phyloP scores from a whole-genome alignment of 129 eudicot genomes.

The Centella asiatica region DNA sequence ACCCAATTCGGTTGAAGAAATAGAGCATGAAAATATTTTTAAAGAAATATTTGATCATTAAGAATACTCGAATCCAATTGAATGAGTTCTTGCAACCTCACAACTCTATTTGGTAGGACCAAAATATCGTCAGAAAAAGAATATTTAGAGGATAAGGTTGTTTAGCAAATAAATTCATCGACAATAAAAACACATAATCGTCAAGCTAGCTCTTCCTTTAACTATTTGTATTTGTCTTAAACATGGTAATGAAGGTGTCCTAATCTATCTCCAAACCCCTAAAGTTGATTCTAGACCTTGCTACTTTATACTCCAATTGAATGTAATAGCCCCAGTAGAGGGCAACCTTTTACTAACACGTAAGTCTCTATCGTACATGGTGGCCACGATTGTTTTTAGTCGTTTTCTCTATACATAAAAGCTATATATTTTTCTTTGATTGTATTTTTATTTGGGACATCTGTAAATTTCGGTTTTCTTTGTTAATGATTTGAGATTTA shows the following conservation, averaged over 20 bases:
- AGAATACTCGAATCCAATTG: no score
- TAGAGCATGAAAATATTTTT: no score
- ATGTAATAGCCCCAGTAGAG: neutral
- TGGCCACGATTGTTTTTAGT: neutral
- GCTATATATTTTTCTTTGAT: neutral
- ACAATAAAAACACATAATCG: no score
- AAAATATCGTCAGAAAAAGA: no score
- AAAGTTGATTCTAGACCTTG: neutral
- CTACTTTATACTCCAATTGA: constrained; percentile 8
- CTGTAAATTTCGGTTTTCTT: no score
- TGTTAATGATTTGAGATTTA: no score
- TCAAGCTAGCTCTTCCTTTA: neutral
- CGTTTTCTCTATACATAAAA: neutral
- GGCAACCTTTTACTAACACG: neutral
- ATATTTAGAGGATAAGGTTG: no score
- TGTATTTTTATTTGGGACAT: neutral
- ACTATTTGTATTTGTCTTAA: neutral
- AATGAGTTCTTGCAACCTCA: no score
- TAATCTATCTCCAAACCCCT: constrained; percentile 4
- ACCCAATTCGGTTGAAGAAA: no score
- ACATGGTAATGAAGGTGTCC: constrained; percentile 4
- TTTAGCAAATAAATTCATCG: no score
- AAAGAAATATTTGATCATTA: no score
- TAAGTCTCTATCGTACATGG: neutral
- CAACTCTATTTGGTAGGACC: no score